A percentile compares a stretch with the other conserved stretches of the same genome.
Conservation (phyloP, 768 basidiomycete genomes). For the Pulveroboletus sp. region DNA sequence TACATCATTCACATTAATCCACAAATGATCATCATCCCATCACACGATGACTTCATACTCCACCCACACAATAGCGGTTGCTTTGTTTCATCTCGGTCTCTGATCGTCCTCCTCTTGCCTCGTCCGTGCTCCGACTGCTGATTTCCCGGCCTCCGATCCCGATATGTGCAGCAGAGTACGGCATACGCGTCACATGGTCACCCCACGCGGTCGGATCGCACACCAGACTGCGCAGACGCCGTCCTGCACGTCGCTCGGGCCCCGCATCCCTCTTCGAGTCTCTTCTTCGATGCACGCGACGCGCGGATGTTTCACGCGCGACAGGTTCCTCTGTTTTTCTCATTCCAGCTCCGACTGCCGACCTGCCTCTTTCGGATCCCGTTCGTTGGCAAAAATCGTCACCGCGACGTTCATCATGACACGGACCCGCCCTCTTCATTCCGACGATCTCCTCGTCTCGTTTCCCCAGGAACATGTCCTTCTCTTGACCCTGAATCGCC, state of each 20-base stretch:
- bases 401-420: too few species aligned
- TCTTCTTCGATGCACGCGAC: conserved; percentile 11
- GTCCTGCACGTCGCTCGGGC: too few species aligned
- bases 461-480: conserved; percentile 52
- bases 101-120: conserved; percentile 13
- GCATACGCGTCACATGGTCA: too few species aligned
- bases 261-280: not conserved
- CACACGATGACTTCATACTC: conserved; percentile 26
- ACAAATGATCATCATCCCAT: conserved; percentile 4
- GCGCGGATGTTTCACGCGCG: conserved; percentile 22
- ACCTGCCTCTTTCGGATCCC: too few species aligned
- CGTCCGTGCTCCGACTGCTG: not conserved
- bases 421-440: conserved; percentile 25
- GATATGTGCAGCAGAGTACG: conserved; percentile 11
- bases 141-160: conserved; percentile 5
- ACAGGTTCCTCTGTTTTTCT: not conserved
- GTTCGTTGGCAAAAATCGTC: too few species aligned
- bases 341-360: not conserved
- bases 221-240: too few species aligned
- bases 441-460: conserved; percentile 36
- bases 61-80: not conserved
- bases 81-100: conserved; percentile 25
- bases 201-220: conserved; percentile 15
- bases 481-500: conserved; percentile 63
- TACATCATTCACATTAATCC: conserved; percentile 15